These are phyloP conservation scores for Bryum argenteum DNA, from an alignment of 225 moss, liverwort and hornwort genomes.

Conservation along the genomic window DNA sequence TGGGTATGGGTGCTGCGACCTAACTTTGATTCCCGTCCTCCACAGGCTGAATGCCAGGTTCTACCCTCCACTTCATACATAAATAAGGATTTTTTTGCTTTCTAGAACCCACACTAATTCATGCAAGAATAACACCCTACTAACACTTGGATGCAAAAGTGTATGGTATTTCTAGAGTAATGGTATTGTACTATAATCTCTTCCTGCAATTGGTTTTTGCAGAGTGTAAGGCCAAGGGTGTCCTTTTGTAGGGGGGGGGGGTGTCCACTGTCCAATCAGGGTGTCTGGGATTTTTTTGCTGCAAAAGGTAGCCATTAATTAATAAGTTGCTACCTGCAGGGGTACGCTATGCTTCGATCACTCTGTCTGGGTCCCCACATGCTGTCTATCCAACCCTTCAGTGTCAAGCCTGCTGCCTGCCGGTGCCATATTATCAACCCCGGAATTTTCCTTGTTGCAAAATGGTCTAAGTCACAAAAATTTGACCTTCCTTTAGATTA, in stretches of 20 bases:
- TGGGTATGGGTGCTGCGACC: background rate
- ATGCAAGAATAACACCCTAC: too few relatives aligned
- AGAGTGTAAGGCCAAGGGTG: background rate
- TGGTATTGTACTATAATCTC: too few relatives aligned
- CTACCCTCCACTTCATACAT: too few relatives aligned
- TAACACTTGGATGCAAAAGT: too few relatives aligned
- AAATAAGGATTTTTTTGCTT: too few relatives aligned
- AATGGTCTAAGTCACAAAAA: too few relatives aligned
- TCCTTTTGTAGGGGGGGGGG: conserved; percentile 24
- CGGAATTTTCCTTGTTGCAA: too few relatives aligned
- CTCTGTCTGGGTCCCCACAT: conserved; percentile 39
- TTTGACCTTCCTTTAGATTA: too few relatives aligned
- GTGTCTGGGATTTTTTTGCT: conserved; percentile 15
- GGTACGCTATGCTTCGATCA: conserved; percentile 8
- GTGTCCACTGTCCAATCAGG: conserved; percentile 17
- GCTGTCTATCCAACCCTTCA: conserved; percentile 3
- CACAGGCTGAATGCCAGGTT: too few relatives aligned
- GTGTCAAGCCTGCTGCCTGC: background rate
- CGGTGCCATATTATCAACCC: background rate
- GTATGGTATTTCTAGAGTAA: too few relatives aligned
- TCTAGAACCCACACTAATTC: too few relatives aligned
- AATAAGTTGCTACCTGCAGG: background rate
- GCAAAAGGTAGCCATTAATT: conserved; percentile 29
- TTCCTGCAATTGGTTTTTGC: background rate
- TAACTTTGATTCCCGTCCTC: too few relatives aligned